Conservation (phyloP, 805 yeast species). For the Teunomyces atbi region DNA sequence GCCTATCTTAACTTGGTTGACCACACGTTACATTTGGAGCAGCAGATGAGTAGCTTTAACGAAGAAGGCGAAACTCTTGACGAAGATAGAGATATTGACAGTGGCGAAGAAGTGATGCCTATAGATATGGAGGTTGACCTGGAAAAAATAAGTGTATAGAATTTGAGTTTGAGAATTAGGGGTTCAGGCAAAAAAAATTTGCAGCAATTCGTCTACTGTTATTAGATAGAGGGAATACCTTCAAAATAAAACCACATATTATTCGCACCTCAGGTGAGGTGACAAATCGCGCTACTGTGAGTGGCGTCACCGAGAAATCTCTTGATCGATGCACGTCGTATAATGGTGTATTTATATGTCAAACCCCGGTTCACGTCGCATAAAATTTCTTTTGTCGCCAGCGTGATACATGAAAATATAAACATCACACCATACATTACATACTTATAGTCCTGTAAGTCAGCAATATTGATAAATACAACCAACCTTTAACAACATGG, state of each 20-base stretch:
- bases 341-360: neutral
- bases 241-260: neutral
- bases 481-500: conserved; percentile 4
- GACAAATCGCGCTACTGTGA: neutral
- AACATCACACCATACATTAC: conserved; percentile 2
- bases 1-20: conserved; percentile 93
- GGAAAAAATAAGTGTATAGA: neutral
- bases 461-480: neutral
- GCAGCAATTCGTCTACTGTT: neutral
- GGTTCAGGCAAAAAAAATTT: neutral
- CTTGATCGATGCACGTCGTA: neutral
- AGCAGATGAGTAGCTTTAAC: conserved; percentile 42
- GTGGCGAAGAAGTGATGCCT: conserved; percentile 12
- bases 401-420: neutral
- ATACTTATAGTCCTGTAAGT: neutral
- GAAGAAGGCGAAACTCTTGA: conserved; percentile 8
- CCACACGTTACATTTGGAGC: conserved; percentile 75
- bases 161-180: neutral
- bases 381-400: conserved; percentile 2
- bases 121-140: conserved; percentile 21
- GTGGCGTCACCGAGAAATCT: neutral
- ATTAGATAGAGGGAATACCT: neutral
- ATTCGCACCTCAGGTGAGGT: neutral
- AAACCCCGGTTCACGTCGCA: neutral
- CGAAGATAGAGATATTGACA: conserved; percentile 13